Percentiles rank a stretch among this genome's conserved stretches.
Evolutionary conservation across 2,329 filamentous ascomycete species (phyloP).

Genomic region (Colletotrichum aenigma): DNA sequence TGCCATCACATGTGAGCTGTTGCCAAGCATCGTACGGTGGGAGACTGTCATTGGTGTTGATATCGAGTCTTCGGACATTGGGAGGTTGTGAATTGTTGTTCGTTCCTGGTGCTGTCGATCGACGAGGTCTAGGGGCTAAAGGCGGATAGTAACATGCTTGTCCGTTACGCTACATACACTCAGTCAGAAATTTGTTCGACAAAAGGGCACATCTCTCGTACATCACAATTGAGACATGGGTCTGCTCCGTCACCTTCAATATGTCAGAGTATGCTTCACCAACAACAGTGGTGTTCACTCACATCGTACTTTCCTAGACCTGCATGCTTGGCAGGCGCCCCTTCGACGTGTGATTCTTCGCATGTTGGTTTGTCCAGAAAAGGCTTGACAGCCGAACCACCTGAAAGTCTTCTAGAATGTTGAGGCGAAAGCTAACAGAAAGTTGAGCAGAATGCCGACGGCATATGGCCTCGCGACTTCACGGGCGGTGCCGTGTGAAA

Average conservation of each 20-base stretch:
- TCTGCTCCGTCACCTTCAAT: conserved; percentile 7
- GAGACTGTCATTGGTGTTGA: neutral
- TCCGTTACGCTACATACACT: neutral
- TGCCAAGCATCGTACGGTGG: neutral
- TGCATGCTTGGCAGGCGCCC: conserved; percentile 11
- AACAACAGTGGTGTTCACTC: neutral
- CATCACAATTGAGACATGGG: conserved; percentile 12
- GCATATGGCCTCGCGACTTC: neutral
- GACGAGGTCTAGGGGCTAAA: neutral
- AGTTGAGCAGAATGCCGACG: neutral
- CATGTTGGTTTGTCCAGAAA: neutral
- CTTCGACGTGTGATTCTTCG: conserved; percentile 13
- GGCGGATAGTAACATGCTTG: conserved; percentile 12
- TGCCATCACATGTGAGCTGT: neutral
- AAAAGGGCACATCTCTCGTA: neutral
- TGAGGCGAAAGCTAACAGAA: neutral
- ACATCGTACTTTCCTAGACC: conserved; percentile 16
- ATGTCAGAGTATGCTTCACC: neutral
- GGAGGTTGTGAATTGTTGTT: neutral
- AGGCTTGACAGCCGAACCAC: neutral
- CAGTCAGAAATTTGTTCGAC: neutral
- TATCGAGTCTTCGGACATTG: neutral
- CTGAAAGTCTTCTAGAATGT: neutral
- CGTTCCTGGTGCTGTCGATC: neutral
- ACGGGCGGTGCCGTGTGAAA: neutral